phyloP scores from a whole-genome alignment of 1,139 yeast species.

The Scheffersomyces titani region DNA sequence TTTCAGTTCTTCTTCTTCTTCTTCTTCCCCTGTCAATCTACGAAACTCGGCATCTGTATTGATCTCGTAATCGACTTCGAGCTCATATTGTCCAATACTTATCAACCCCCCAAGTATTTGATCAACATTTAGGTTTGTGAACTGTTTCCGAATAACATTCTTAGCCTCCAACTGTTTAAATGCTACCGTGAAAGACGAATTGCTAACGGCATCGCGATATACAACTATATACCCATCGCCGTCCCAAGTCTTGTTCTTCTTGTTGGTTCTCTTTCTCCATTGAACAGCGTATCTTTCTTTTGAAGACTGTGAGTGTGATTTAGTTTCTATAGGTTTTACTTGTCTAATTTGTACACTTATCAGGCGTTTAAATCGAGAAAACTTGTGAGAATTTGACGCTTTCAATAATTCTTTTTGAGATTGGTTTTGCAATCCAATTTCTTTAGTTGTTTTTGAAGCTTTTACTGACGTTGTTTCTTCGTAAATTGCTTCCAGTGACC shows the following conservation, averaged over 20 bases:
- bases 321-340: neutral
- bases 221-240: conserved; percentile 71
- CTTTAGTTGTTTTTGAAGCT: neutral
- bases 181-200: conserved; percentile 2
- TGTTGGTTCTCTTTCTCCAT: conserved; percentile 70
- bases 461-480: neutral
- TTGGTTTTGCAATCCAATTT: neutral
- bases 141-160: conserved; percentile 9
- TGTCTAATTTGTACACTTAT: neutral
- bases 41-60: conserved; percentile 42
- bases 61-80: conserved; percentile 26
- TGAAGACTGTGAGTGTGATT: neutral
- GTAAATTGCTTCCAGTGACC: neutral
- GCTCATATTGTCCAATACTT: conserved; percentile 27
- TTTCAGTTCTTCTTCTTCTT: conserved; percentile 3
- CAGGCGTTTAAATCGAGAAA: neutral
- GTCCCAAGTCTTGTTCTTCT: conserved; percentile 93
- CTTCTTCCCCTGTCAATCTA: conserved; percentile 13
- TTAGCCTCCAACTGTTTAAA: conserved; percentile 14
- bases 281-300: conserved; percentile 42
- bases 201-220: neutral
- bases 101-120: conserved; percentile 14
- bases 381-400: neutral
- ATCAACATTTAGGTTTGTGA: conserved; percentile 5
- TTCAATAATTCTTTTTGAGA: neutral